These are phyloP conservation scores for Aurantiochytrium sp. DNA, from an alignment of 108 stramenopile genomes.

Conservation along the genomic window DNA sequence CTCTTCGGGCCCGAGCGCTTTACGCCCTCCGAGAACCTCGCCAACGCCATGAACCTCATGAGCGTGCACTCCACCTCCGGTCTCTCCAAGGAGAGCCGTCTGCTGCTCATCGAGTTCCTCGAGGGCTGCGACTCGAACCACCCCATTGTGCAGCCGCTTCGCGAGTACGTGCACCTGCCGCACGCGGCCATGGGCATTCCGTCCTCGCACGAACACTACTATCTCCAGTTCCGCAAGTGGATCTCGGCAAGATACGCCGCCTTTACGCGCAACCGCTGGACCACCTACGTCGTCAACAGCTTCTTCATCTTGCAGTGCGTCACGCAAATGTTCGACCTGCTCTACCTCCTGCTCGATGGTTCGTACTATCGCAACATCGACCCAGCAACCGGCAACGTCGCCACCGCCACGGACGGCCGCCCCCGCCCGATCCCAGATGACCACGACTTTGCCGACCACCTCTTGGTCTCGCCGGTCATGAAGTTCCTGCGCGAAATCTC, in stretches of 20 bases:
- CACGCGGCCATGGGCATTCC: background rate
- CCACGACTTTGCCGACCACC: background rate
- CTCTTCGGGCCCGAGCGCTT: background rate
- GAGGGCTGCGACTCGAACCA: background rate
- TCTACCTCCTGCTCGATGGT: background rate
- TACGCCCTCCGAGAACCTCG: background rate
- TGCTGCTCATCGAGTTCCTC: background rate
- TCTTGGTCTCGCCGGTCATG: constrained; percentile 1
- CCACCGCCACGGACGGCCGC: background rate
- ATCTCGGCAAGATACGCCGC: background rate
- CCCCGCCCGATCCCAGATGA: background rate
- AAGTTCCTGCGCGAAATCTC: constrained; percentile 4
- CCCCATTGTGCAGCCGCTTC: background rate
- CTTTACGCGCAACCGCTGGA: background rate
- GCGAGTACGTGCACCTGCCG: constrained; percentile 9
- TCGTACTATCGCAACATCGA: background rate
- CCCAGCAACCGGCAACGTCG: background rate
- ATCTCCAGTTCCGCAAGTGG: background rate
- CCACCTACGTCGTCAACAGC: background rate
- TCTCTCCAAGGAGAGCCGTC: constrained; percentile 6
- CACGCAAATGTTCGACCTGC: constrained; percentile 3
- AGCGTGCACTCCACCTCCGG: background rate
- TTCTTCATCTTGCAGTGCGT: constrained; percentile 24
- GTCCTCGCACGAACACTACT: constrained; percentile 16
- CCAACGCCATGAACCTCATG: constrained; percentile 25